phyloP scores from a whole-genome alignment of 345 rosid species.

The Eutrema japonicum region DNA sequence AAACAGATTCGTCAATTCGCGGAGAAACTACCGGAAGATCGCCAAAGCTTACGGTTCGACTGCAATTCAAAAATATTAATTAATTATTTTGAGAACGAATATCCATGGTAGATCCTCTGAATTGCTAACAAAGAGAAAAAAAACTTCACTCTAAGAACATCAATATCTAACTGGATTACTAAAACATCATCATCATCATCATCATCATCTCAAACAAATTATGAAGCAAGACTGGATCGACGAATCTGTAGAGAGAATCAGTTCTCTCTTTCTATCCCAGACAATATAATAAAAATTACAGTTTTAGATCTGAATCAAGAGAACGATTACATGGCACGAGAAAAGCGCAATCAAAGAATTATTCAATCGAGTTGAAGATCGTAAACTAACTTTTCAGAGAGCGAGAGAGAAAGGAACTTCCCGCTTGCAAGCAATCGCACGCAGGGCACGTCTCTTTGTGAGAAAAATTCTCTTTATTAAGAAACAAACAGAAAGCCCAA shows the following conservation, averaged over 20 bases:
- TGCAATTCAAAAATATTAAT: not conserved
- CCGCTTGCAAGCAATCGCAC: slow-evolving; percentile 33
- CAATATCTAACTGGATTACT: not conserved
- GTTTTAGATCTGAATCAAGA: slow-evolving; percentile 24
- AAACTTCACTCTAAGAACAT: not conserved
- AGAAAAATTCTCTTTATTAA: not conserved
- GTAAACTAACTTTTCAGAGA: slow-evolving; percentile 17
- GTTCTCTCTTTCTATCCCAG: not conserved
- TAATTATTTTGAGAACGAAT: not conserved
- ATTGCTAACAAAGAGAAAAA: not conserved
- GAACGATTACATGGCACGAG: not conserved
- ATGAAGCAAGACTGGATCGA: slow-evolving; percentile 24
- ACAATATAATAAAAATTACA: no score
- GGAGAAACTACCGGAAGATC: not conserved
- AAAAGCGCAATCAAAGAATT: not conserved
- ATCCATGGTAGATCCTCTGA: slow-evolving; percentile 20
- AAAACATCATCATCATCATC: no score
- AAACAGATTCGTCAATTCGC: slow-evolving; percentile 14
- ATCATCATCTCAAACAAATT: slow-evolving; percentile 1
- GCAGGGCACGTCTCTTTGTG: slow-evolving; percentile 2
- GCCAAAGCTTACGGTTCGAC: slow-evolving; percentile 20
- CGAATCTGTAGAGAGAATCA: slow-evolving; percentile 9
- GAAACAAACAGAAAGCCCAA: slow-evolving; percentile 21
- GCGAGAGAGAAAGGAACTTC: slow-evolving; percentile 22
- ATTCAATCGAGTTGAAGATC: slow-evolving; percentile 1